A percentile compares a stretch with the other conserved stretches of the same genome.
Evolutionary conservation across 371 early-diverging fungal species (phyloP).

Genomic region (Lichtheimia hyalospora): DNA sequence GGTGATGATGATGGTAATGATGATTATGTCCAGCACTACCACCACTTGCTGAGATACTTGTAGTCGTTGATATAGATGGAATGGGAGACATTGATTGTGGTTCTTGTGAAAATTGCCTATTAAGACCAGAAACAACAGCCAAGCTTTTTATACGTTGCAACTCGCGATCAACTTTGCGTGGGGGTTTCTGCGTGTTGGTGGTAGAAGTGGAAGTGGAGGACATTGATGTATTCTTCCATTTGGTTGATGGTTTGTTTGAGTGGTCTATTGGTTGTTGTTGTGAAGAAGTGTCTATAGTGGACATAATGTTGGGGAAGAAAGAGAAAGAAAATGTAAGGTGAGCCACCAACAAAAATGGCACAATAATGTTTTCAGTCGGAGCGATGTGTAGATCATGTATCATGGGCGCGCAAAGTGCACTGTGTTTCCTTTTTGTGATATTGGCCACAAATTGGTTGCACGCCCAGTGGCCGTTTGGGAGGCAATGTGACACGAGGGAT

Average conservation of each 20-base stretch:
- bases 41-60: not conserved
- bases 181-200: slow-evolving; percentile 7
- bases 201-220: not conserved
- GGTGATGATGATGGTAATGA: not conserved
- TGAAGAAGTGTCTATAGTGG: not conserved
- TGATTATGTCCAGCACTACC: too few relatives aligned
- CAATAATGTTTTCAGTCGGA: slow-evolving; percentile 1
- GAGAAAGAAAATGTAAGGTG: not conserved
- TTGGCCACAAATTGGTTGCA: too few relatives aligned
- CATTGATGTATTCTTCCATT: slow-evolving; percentile 7
- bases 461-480: too few relatives aligned
- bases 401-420: too few relatives aligned
- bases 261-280: not conserved
- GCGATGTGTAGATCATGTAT: not conserved
- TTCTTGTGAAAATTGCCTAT: slow-evolving; percentile 29
- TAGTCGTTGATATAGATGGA: slow-evolving; percentile 13
- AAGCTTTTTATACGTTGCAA: slow-evolving; percentile 43
- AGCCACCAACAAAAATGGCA: slow-evolving; percentile 4
- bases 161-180: slow-evolving; percentile 35
- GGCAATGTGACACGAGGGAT: too few relatives aligned
- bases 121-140: slow-evolving; percentile 43
- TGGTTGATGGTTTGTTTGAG: not conserved
- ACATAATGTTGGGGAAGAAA: not conserved
- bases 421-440: too few relatives aligned
- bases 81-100: slow-evolving; percentile 15